Base-by-base conservation (phyloP, 2,329 filamentous ascomycete species). In the Botryotinia convoluta region DNA sequence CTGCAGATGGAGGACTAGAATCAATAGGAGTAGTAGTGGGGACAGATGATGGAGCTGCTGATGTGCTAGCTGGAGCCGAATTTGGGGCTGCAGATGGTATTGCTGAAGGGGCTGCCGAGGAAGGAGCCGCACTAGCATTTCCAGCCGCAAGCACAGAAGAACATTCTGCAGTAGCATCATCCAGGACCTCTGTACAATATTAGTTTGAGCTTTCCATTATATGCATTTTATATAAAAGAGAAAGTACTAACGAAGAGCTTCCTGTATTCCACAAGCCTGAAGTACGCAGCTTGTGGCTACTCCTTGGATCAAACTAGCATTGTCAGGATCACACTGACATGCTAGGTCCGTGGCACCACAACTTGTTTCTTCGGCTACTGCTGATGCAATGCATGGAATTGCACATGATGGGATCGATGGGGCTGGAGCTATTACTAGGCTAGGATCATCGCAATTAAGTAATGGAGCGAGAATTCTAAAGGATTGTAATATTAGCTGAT, bases 371-470 rank as follows among this genome's bases (percentile, higher is more conserved):
- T 14, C 26, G 14, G 37, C 26, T 18, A 60, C 54, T 62, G 68
- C 42, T 18, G 39, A n/a, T 35, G 26, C 37, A 35, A 70, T 60
- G 18, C 68, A 70, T 26, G 29, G 29, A 18, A 70, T n/a, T 62
- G 54, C 68, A 70, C 68, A 45, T 61, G 68, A 44, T 20, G 68
- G 68, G 26, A 70, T 22, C 37, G 57, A 44, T 35, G 35, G 20
- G 7, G 35, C 48, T 10, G 65, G 48, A 29, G 26, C 37, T 32
- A 42, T 20, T 57, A 32, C 51, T 29, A 48, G 29, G n/a, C 35
- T 42, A 32, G 48, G 65, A 37, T n/a, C 18, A 20, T 57, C 35
- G 10, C 65, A 48, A 1, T 12, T 16, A 5, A 68, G 26, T 35
- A 44, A 42, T 57, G 4, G 18, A 4, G 48, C 18, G 20, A 35